These are phyloP conservation scores for Peniophora sp. DNA, from an alignment of 1,284 basidiomycete species.

Conservation along the genomic window DNA sequence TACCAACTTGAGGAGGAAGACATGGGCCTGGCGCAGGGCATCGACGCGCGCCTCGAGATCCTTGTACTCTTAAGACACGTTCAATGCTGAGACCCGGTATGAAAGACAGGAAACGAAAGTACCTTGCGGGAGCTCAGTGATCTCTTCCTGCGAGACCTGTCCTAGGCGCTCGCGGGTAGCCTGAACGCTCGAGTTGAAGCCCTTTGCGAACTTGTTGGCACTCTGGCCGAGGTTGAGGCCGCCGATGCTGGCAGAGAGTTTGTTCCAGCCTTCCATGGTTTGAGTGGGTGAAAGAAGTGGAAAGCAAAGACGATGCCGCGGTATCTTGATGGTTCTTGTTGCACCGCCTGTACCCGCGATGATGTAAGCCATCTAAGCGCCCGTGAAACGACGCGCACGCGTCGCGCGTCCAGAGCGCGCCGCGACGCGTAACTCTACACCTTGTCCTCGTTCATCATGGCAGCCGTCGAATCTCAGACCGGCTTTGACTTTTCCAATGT, in stretches of 20 bases:
- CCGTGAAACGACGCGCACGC: neutral
- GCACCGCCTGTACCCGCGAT: neutral
- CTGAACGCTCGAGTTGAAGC: conserved; percentile 81
- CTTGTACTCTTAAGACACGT: conserved; percentile 75
- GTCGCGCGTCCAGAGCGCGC: conserved; percentile 1
- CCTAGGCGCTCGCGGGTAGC: conserved; percentile 89
- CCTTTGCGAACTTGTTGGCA: conserved; percentile 70
- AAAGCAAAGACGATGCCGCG: neutral
- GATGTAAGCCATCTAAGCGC: conserved; percentile 1
- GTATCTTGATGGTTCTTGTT: neutral
- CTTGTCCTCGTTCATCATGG: conserved; percentile 16
- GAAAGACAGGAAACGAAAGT: conserved; percentile 8
- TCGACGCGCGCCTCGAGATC: conserved; percentile 94
- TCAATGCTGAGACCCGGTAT: conserved; percentile 7
- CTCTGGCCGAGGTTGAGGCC: conserved; percentile 62
- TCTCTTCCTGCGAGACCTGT: conserved; percentile 83
- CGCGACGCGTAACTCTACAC: conserved; percentile 9
- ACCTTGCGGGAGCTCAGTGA: conserved; percentile 93
- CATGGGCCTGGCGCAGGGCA: conserved; percentile 78
- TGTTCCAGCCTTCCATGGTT: conserved; percentile 73
- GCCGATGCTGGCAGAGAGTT: conserved; percentile 51
- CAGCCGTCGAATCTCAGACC: conserved; percentile 19
- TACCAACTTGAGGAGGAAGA: conserved; percentile 70
- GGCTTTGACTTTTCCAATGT: conserved; percentile 32
- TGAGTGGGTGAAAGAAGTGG: neutral